phyloP scores from a whole-genome alignment of 805 yeast species.

The Scheffersomyces spartinae region DNA sequence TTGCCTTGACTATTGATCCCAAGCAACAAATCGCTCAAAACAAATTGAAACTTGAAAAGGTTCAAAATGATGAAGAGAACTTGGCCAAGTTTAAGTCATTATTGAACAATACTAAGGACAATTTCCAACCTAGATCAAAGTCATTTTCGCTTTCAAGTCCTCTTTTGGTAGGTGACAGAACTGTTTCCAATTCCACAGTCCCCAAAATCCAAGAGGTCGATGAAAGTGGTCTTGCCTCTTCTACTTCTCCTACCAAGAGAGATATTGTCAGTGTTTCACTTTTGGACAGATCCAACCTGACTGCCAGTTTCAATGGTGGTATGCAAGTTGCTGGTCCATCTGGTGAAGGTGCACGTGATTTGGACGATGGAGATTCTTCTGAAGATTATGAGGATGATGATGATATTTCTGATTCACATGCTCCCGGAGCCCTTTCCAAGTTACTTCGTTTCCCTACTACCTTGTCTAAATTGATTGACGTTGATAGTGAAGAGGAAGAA shows the following conservation, averaged over 20 bases:
- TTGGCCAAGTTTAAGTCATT: slow-evolving; percentile 28
- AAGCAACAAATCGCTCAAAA: slow-evolving; percentile 65
- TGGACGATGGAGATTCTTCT: slow-evolving; percentile 10
- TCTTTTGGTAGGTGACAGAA: no score
- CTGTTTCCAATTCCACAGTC: no score
- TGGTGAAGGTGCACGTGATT: slow-evolving; percentile 18
- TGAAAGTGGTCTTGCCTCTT: no score
- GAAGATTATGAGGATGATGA: slow-evolving; percentile 10
- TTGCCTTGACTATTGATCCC: slow-evolving; percentile 67
- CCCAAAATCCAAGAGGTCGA: no score
- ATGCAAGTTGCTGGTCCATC: slow-evolving; percentile 12
- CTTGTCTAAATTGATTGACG: slow-evolving; percentile 36
- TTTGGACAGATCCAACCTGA: background rate
- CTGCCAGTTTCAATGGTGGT: no score
- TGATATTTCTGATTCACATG: slow-evolving; percentile 2
- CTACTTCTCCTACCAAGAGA: no score
- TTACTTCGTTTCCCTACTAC: slow-evolving; percentile 15
- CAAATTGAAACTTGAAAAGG: slow-evolving; percentile 38
- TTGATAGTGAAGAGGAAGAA: slow-evolving; percentile 74
- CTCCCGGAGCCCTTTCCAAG: slow-evolving; percentile 8
- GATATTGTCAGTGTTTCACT: no score
- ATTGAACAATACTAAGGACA: slow-evolving; percentile 17
- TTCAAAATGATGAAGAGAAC: slow-evolving; percentile 34
- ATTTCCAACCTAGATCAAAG: slow-evolving; percentile 24
- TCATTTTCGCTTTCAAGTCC: slow-evolving; percentile 30